Evolutionary conservation across 2,329 filamentous ascomycete species (phyloP).

Genomic region (Fusarium sp.): DNA sequence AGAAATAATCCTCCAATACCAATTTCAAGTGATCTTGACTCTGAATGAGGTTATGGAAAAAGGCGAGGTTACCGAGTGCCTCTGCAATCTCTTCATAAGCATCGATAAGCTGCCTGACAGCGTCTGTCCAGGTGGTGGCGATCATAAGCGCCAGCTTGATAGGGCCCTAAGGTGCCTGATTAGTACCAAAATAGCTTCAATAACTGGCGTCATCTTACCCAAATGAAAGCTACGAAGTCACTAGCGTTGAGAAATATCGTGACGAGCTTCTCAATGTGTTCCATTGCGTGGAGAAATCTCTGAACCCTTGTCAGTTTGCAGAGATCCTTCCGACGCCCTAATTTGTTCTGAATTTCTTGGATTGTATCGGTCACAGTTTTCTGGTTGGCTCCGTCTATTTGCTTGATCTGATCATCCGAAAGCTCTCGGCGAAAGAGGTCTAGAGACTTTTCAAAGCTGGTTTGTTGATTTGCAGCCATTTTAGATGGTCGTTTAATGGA

Average conservation of each 20-base stretch:
- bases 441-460: background rate
- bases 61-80: accelerated
- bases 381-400: background rate
- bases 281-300: background rate
- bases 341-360: background rate
- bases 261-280: background rate
- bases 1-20: background rate
- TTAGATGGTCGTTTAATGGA: accelerated
- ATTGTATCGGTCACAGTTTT: accelerated
- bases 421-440: background rate
- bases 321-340: background rate
- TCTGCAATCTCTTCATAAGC: constrained; percentile 2
- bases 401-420: background rate
- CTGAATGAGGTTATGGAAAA: background rate
- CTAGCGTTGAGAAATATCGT: background rate
- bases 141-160: constrained; percentile 14
- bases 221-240: background rate
- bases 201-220: background rate
- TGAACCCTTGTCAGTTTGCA: background rate
- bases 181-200: accelerated
- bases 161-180: accelerated
- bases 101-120: background rate
- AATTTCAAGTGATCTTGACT: background rate
- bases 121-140: background rate
- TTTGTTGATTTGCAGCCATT: background rate